phyloP scores from a whole-genome alignment of 2,329 filamentous ascomycete genomes.

The Karstenula rhodostoma region DNA sequence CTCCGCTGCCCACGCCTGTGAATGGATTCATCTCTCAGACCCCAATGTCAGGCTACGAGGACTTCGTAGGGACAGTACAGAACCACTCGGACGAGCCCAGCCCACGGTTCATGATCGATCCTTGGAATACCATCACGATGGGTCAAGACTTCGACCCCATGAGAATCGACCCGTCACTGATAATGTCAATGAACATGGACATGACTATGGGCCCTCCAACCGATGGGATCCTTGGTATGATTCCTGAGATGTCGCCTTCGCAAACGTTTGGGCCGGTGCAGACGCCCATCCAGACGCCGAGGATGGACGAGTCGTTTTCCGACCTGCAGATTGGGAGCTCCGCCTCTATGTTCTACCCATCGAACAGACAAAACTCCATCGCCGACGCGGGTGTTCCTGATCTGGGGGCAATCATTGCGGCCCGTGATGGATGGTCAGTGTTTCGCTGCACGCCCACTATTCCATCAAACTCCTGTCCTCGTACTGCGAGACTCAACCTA shows the following conservation, averaged over 20 bases:
- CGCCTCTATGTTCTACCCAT: slow-evolving; percentile 51
- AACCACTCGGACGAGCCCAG: slow-evolving; percentile 55
- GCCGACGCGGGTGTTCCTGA: slow-evolving; percentile 50
- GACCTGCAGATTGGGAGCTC: slow-evolving; percentile 56
- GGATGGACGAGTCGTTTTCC: slow-evolving; percentile 57
- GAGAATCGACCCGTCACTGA: slow-evolving; percentile 56
- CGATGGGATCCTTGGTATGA: slow-evolving; percentile 56
- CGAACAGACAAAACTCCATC: slow-evolving; percentile 52
- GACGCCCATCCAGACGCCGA: slow-evolving; percentile 57
- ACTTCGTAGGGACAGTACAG: slow-evolving; percentile 51
- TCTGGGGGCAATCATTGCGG: slow-evolving; percentile 58
- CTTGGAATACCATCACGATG: slow-evolving; percentile 57
- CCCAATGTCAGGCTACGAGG: slow-evolving; percentile 57
- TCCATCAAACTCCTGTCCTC: slow-evolving; percentile 59
- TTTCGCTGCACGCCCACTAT: slow-evolving; percentile 61
- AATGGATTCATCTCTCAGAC: slow-evolving; percentile 55
- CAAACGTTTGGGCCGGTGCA: slow-evolving; percentile 52
- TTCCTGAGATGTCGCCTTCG: slow-evolving; percentile 52
- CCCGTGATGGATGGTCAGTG: slow-evolving; percentile 61
- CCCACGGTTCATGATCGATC: slow-evolving; percentile 58
- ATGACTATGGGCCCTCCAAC: slow-evolving; percentile 50
- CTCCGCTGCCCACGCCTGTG: slow-evolving; percentile 49
- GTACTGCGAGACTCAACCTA: slow-evolving; percentile 60
- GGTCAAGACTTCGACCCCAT: slow-evolving; percentile 54
- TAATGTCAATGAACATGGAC: slow-evolving; percentile 56